phyloP scores from a whole-genome alignment of 805 yeast species.

The Candida caryicola region DNA sequence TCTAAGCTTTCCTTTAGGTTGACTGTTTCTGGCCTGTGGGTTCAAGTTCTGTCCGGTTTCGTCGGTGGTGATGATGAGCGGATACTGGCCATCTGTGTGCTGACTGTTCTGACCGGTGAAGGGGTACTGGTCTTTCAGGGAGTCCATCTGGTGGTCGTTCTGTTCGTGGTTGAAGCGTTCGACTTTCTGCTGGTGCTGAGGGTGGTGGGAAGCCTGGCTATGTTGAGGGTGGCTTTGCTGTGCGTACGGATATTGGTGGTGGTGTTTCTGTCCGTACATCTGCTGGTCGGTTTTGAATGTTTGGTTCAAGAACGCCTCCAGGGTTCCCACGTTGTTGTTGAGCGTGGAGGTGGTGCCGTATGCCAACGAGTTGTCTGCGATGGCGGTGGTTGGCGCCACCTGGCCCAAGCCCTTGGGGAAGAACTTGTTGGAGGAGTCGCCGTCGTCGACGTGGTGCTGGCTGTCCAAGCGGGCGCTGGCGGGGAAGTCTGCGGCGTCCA shows the following conservation, averaged over 20 bases:
- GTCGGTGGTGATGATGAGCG: slow-evolving; percentile 40
- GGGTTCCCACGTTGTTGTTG: slow-evolving; percentile 13
- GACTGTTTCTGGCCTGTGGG: slow-evolving; percentile 25
- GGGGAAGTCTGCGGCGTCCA: neutral
- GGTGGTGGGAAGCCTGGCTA: slow-evolving; percentile 5
- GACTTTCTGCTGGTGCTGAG: slow-evolving; percentile 8
- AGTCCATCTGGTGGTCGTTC: neutral
- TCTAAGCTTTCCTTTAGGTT: slow-evolving; percentile 78
- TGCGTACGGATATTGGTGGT: slow-evolving; percentile 12
- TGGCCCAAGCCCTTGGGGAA: slow-evolving; percentile 37
- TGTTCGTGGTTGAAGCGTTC: no score
- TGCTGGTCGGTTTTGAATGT: slow-evolving; percentile 18
- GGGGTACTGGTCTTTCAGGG: slow-evolving; percentile 1
- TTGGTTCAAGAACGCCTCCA: slow-evolving; percentile 24
- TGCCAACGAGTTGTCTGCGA: slow-evolving; percentile 58
- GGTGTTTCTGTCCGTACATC: slow-evolving; percentile 11
- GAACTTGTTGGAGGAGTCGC: slow-evolving; percentile 18
- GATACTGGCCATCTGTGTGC: slow-evolving; percentile 15
- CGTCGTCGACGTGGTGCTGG: slow-evolving; percentile 7
- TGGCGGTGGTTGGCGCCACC: slow-evolving; percentile 65
- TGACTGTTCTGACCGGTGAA: slow-evolving; percentile 1
- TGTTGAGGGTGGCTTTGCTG: slow-evolving; percentile 13
- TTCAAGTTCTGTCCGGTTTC: slow-evolving; percentile 36
- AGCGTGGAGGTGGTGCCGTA: slow-evolving; percentile 57
- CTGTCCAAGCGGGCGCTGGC: neutral